phyloP scores from a whole-genome alignment of 2,329 filamentous ascomycete species.

The Epichloe glyceriae region DNA sequence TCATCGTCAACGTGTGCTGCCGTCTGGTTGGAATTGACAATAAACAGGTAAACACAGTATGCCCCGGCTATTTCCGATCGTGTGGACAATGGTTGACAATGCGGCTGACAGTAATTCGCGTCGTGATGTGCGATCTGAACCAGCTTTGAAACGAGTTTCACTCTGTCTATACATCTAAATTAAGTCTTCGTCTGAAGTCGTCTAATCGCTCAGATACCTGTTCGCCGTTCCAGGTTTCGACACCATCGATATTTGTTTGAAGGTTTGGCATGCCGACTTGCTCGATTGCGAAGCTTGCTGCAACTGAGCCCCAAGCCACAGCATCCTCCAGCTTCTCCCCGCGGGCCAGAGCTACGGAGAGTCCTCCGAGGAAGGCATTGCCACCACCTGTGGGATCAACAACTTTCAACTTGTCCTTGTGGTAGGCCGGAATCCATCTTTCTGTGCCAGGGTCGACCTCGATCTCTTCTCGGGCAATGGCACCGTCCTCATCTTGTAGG shows the following conservation, averaged over 20 bases:
- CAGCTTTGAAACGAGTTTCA: neutral
- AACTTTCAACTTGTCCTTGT: conserved; percentile 41
- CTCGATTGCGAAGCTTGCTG: conserved; percentile 88
- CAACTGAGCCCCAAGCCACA: conserved; percentile 64
- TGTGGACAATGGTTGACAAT: neutral
- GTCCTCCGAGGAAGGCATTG: conserved; percentile 68
- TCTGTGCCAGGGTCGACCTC: conserved; percentile 52
- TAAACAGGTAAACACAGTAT: neutral
- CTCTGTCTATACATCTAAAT: neutral
- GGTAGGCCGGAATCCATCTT: conserved; percentile 69
- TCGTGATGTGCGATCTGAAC: neutral
- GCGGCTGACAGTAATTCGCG: neutral
- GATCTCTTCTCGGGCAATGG: conserved; percentile 43
- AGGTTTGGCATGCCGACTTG: conserved; percentile 73
- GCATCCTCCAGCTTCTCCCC: conserved; percentile 54
- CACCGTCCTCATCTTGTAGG: conserved; percentile 38
- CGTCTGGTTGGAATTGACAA: neutral
- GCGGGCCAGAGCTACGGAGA: conserved; percentile 45
- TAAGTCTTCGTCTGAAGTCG: conserved; percentile 25
- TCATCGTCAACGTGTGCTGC: neutral
- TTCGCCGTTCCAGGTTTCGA: conserved; percentile 50
- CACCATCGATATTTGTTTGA: conserved; percentile 26
- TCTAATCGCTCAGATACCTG: conserved; percentile 37
- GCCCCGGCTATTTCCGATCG: too few relatives aligned
- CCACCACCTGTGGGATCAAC: conserved; percentile 92